Evolutionary conservation across 208 protist genomes (phyloP).

Genomic region (Trypanosoma theileri): DNA sequence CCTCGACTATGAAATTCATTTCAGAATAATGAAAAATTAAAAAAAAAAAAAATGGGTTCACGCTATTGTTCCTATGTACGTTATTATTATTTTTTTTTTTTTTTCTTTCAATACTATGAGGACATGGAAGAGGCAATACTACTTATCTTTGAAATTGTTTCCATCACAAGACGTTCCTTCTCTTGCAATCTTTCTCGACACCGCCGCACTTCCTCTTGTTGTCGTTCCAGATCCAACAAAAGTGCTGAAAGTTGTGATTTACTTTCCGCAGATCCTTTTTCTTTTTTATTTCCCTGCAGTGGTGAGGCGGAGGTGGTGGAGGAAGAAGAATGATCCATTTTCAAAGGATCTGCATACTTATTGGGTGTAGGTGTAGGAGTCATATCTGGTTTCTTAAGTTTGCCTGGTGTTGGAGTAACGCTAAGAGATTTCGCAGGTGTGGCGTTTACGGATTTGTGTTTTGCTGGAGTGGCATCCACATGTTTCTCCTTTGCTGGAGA

Average conservation of each 20-base stretch:
- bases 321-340: not conserved
- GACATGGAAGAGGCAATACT: not conserved
- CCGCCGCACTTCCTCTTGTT: conserved; percentile 31
- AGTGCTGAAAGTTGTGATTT: conserved; percentile 4
- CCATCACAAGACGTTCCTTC: conserved; percentile 47
- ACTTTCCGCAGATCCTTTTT: not conserved
- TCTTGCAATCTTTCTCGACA: conserved; percentile 34
- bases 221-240: conserved; percentile 14
- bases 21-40: too few relatives aligned
- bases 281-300: conserved; percentile 11
- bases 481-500: conserved; percentile 5
- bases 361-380: not conserved
- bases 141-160: conserved; percentile 39
- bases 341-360: conserved; percentile 8
- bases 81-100: not conserved
- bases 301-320: conserved; percentile 9
- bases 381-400: too few relatives aligned
- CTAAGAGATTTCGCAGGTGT: too few relatives aligned
- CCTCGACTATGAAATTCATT: not conserved
- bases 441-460: too few relatives aligned
- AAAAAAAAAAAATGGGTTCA: not conserved
- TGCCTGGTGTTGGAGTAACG: too few relatives aligned
- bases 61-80: not conserved
- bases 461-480: not conserved
- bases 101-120: conserved; percentile 3